Percentiles rank a stretch among this genome's conserved stretches.
Evolutionary conservation across 495 filamentous ascomycete species (phyloP).

Genomic region (Aspergillus avenaceus): DNA sequence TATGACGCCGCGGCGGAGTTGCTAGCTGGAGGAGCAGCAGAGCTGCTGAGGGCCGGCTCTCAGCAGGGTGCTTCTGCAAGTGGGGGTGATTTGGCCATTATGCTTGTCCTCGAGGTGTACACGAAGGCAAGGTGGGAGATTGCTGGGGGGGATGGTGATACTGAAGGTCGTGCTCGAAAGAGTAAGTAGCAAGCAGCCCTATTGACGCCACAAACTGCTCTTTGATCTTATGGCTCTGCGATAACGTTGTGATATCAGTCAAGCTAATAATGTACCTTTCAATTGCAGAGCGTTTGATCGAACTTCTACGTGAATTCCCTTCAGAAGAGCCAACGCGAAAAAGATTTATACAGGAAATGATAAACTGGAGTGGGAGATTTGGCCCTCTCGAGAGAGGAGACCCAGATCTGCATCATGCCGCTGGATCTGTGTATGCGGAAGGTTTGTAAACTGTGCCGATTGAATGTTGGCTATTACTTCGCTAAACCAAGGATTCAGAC

Average conservation of each 20-base stretch:
- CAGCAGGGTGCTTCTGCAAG: slow-evolving; percentile 71
- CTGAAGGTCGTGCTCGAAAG: slow-evolving; percentile 36
- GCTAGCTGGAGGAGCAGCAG: slow-evolving; percentile 75
- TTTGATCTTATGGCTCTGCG: background rate
- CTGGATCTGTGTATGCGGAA: slow-evolving; percentile 81
- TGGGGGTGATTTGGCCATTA: slow-evolving; percentile 82
- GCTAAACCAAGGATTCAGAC: slow-evolving; percentile 45
- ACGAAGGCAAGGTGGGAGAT: slow-evolving; percentile 75
- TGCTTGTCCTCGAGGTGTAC: slow-evolving; percentile 83
- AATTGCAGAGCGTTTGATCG: slow-evolving; percentile 49
- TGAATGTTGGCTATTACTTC: background rate
- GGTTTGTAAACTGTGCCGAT: slow-evolving; percentile 37
- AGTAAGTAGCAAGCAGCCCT: slow-evolving; percentile 27
- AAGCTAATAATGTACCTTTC: background rate
- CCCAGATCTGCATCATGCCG: slow-evolving; percentile 91
- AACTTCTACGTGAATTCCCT: slow-evolving; percentile 72
- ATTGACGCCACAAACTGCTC: background rate
- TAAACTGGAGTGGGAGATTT: slow-evolving; percentile 80
- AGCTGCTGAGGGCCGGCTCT: slow-evolving; percentile 76
- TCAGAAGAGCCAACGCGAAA: slow-evolving; percentile 83
- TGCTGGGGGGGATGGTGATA: slow-evolving; percentile 50
- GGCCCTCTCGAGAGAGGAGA: slow-evolving; percentile 90
- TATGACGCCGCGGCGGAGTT: slow-evolving; percentile 82
- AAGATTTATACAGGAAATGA: slow-evolving; percentile 83
- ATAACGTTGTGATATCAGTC: background rate